Base-by-base conservation (phyloP, 2,329 filamentous ascomycete species). In the Talaromyces albobiverticillius region DNA sequence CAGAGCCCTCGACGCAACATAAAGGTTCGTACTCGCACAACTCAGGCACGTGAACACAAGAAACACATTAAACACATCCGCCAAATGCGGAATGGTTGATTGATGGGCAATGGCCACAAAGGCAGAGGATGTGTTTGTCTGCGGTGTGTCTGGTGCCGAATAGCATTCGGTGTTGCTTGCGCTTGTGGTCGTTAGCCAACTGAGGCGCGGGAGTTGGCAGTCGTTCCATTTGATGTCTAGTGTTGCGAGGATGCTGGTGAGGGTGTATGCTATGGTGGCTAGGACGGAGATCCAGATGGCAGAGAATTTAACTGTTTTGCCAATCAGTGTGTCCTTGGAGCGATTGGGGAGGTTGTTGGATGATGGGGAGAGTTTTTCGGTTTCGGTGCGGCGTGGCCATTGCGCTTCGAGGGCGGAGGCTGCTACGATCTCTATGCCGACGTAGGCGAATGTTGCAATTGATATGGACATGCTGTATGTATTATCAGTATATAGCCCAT, bases 361-460 rank as follows among this genome's bases (percentile, higher is more conserved):
- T n/a, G n/a, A n/a, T n/a, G n/a, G n/a, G n/a, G n/a, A n/a, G n/a
- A 54, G 25, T 32, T 50, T 23, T 7, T 50, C 47, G 13, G 47
- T 32, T 40, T 51, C 42, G 13, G 34, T 25, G 4, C 53, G 43
- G 29, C 48, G 47, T n/a, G 53, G 53, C 53, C 53, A 55, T 38
- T 58, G 57, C n/a, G 67, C 69, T 57, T 72, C 69, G 10, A 71
- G 59, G 2, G 69, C 69, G 8, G 66, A 69, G 4, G 67, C 64
- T 0, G 69, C 64, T 1, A 68, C 60, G 3, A 69, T 63, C 41
- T 72, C 69, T 9, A 72, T 61, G 0, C 69, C 69, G 11, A 67
- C 59, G 38, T 64, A 72, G 13, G 67, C 62, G 16, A 66, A 71
- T 3, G 62, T 60, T 34, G 63, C 62, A 4, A 67, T 64, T 1